Conservation (phyloP, 2,329 filamentous ascomycete species). For the Monilinia laxa region DNA sequence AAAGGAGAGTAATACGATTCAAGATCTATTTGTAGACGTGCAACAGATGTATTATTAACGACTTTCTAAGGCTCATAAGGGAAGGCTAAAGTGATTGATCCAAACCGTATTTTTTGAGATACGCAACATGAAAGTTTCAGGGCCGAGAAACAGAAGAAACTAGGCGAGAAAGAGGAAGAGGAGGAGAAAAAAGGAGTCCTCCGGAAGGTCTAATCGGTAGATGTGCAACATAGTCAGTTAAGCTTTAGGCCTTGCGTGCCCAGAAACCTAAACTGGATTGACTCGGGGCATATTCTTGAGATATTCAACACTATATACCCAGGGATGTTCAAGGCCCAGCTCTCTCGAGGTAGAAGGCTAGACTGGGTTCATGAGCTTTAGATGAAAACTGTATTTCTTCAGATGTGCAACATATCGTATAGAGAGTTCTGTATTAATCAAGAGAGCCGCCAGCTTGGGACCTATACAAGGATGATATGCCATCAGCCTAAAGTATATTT, state of each 20-base stretch:
- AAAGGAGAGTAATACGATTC: too few species aligned
- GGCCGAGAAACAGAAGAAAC: too few species aligned
- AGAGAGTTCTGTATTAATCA: not conserved
- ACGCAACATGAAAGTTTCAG: too few species aligned
- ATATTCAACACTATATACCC: not conserved
- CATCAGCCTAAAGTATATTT: not conserved
- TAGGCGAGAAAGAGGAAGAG: too few species aligned
- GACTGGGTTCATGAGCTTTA: not conserved
- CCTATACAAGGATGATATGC: not conserved
- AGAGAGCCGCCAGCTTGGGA: not conserved
- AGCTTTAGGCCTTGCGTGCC: not conserved
- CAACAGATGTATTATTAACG: too few species aligned
- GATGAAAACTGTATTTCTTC: not conserved
- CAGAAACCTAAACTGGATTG: not conserved
- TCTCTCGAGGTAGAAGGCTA: not conserved
- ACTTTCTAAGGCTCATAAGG: too few species aligned
- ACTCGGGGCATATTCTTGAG: not conserved
- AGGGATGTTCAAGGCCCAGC: not conserved
- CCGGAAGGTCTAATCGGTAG: too few species aligned
- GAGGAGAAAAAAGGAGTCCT: too few species aligned
- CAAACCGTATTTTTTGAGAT: too few species aligned
- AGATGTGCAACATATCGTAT: not conserved
- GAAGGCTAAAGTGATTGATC: too few species aligned
- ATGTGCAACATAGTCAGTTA: too few species aligned
- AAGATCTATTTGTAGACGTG: too few species aligned